These are phyloP conservation scores for Mycena crocata DNA, from an alignment of 768 basidiomycete genomes.

Conservation along the genomic window DNA sequence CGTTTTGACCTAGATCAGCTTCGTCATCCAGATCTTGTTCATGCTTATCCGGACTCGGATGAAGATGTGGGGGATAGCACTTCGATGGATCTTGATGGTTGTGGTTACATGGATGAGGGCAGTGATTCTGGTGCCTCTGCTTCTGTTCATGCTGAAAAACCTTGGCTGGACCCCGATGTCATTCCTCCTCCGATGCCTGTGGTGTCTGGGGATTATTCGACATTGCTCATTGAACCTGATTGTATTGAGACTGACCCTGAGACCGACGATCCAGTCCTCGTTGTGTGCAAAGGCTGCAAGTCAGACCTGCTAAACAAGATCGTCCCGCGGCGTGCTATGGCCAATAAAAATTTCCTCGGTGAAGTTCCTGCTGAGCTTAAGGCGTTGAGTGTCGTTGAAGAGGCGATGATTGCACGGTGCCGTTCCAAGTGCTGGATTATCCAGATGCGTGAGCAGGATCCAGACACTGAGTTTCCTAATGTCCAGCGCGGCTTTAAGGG, in stretches of 20 bases:
- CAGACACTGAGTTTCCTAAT: neutral
- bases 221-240: neutral
- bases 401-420: too few relatives aligned
- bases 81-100: neutral
- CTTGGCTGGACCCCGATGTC: neutral
- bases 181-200: conserved; percentile 5
- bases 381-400: neutral
- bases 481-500: conserved; percentile 38
- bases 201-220: neutral
- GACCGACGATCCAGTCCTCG: neutral
- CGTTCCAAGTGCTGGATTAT: too few relatives aligned
- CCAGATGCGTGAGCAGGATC: neutral
- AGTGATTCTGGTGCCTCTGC: too few relatives aligned
- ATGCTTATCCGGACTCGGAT: neutral
- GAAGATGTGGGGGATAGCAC: neutral
- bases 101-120: neutral
- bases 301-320: neutral
- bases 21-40: neutral
- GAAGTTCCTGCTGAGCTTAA: neutral
- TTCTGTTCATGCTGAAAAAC: too few relatives aligned
- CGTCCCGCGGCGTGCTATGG: conserved; percentile 5
- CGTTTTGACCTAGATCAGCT: neutral
- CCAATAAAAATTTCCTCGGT: conserved; percentile 1
- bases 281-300: neutral
- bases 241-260: neutral